A percentile compares a stretch with the other conserved stretches of the same genome.
These are phyloP conservation scores for Pseudocercospora fijiensis DNA, from an alignment of 2,329 filamentous ascomycete genomes.

Conservation along the genomic window DNA sequence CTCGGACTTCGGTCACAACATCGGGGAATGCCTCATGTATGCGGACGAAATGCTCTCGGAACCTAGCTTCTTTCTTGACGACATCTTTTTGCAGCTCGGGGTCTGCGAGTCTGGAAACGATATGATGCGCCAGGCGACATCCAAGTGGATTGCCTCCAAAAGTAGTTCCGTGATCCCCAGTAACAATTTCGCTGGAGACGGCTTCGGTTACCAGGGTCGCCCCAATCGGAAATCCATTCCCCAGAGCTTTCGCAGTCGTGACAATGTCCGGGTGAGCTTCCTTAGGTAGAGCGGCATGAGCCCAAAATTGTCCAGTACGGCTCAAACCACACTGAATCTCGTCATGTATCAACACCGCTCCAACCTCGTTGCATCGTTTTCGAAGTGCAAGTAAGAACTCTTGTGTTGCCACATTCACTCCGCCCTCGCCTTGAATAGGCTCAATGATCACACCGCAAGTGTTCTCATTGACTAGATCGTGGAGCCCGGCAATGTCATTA, in stretches of 20 bases:
- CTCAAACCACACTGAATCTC: conserved; percentile 95
- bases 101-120: conserved; percentile 73
- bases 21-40: conserved; percentile 64
- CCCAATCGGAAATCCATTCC: conserved; percentile 93
- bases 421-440: conserved; percentile 95
- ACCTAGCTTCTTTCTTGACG: conserved; percentile 62
- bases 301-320: conserved; percentile 87
- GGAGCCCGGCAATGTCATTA: conserved; percentile 74
- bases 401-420: conserved; percentile 77
- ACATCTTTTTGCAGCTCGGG: conserved; percentile 69
- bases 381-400: conserved; percentile 85
- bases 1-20: conserved; percentile 74
- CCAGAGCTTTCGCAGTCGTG: conserved; percentile 91
- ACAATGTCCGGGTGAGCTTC: conserved; percentile 90
- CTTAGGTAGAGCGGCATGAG: conserved; percentile 70
- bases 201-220: conserved; percentile 68
- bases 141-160: conserved; percentile 91
- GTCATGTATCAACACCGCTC: conserved; percentile 87
- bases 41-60: conserved; percentile 58
- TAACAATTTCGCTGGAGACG: conserved; percentile 68
- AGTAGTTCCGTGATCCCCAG: conserved; percentile 88
- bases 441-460: conserved; percentile 96
- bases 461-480: conserved; percentile 72
- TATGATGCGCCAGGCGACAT: conserved; percentile 79
- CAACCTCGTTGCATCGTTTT: conserved; percentile 78